These are phyloP conservation scores for Coniochaeta prunicola DNA, from an alignment of 2,329 filamentous ascomycete species.

Conservation along the genomic window DNA sequence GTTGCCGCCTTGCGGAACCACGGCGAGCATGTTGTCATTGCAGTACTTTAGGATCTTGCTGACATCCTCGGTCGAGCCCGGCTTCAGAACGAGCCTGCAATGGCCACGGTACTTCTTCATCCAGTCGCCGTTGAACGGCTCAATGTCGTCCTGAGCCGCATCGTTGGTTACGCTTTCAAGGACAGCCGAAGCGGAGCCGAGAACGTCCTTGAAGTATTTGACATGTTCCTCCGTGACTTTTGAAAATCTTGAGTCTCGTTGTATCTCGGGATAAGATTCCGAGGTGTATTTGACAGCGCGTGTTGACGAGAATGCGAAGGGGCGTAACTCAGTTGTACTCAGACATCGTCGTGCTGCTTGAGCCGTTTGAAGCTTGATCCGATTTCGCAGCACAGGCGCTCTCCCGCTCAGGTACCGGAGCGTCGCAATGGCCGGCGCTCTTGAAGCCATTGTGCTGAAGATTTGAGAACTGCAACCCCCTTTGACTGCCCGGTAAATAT, in stretches of 20 bases:
- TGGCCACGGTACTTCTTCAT: conserved; percentile 98
- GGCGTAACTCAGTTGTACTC: background rate
- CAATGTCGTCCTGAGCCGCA: conserved; percentile 66
- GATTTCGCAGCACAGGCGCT: background rate
- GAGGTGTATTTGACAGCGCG: conserved; percentile 61
- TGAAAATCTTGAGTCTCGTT: conserved; percentile 70
- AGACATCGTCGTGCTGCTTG: background rate
- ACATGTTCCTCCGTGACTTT: conserved; percentile 74
- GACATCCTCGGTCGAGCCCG: conserved; percentile 76
- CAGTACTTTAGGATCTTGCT: conserved; percentile 90
- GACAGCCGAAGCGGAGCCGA: conserved; percentile 71
- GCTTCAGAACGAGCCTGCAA: conserved; percentile 79
- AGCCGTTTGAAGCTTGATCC: background rate
- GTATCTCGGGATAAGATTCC: conserved; percentile 76
- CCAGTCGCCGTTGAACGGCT: conserved; percentile 95
- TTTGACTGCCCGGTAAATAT: background rate
- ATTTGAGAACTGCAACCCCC: background rate
- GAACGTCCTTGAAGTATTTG: conserved; percentile 69
- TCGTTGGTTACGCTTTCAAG: conserved; percentile 76
- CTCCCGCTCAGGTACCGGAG: background rate
- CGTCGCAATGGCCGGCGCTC: background rate
- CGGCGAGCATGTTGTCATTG: conserved; percentile 84
- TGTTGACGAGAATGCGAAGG: background rate
- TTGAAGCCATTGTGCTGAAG: background rate
- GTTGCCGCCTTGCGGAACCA: conserved; percentile 96